phyloP scores from a whole-genome alignment of 2,329 filamentous ascomycete genomes.

The Aspergillus intermedius region DNA sequence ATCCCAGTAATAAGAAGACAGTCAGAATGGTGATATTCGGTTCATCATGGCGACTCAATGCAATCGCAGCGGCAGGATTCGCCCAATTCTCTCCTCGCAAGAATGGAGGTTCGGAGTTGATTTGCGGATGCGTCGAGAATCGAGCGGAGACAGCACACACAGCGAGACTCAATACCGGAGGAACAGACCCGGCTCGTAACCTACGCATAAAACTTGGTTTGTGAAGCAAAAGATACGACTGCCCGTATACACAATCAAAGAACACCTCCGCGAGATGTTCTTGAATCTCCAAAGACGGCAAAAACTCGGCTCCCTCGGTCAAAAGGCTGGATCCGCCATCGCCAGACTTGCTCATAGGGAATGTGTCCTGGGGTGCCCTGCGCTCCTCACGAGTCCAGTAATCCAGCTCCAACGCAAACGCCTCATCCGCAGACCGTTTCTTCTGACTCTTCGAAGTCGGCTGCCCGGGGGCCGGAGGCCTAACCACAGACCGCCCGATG shows the following conservation, averaged over 20 bases:
- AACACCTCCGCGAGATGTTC: conserved; percentile 91
- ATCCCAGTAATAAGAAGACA: conserved; percentile 75
- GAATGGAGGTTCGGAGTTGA: conserved; percentile 71
- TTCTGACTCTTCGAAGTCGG: conserved; percentile 54
- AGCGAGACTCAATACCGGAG: conserved; percentile 85
- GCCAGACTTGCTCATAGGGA: conserved; percentile 53
- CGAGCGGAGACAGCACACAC: conserved; percentile 93
- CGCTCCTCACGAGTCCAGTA: conserved; percentile 65
- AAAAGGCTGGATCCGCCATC: conserved; percentile 68
- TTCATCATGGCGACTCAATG: conserved; percentile 80
- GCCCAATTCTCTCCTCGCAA: conserved; percentile 89
- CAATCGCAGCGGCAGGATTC: conserved; percentile 75
- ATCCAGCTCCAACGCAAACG: conserved; percentile 74
- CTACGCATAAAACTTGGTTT: conserved; percentile 97
- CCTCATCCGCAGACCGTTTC: conserved; percentile 80
- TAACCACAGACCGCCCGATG: conserved; percentile 75
- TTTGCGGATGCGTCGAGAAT: conserved; percentile 81
- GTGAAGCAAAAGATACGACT: conserved; percentile 88
- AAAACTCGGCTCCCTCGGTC: conserved; percentile 71
- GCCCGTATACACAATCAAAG: conserved; percentile 92
- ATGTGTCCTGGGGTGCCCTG: conserved; percentile 43
- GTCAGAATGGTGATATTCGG: conserved; percentile 95
- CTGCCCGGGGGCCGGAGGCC: conserved; percentile 61
- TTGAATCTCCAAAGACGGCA: conserved; percentile 82
- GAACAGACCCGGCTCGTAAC: conserved; percentile 64